Base-by-base conservation (phyloP, 768 basidiomycete genomes). In the Tylopilus felleus region DNA sequence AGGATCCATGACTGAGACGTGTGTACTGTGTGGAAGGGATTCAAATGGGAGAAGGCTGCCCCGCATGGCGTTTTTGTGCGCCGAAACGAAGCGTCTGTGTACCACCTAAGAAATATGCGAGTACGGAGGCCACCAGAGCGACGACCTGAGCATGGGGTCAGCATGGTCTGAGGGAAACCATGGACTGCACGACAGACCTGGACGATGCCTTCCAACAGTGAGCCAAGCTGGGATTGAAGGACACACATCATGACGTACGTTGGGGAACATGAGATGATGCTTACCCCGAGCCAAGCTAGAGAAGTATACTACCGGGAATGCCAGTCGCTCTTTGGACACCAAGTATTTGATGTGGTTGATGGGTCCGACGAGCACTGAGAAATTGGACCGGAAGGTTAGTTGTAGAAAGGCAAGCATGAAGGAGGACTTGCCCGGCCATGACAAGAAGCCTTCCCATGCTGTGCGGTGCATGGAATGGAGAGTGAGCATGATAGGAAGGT, bases 81-180 rank as follows among this genome's bases (percentile, higher is more conserved):
- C 92, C 93, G 63, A 93, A 79, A 21, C 87, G 82, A 21, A 93
- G 75, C 1, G 91, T 93, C 61, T 87, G 85, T 27, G 79, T 80
- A 27, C 88, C 96, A 10, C 91, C 94, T n/a, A 96, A 97, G 73
- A 99, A 98, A 74, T 98, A 98, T 0, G 94, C 94, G 17, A 93
- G 77, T 8, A 98, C 80, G 66, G 98, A 99, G 14, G 88, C 80
- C 14, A 97, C 76, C 17, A 98, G 82, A 2, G 95, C 85, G 41
- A 90, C 74, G 38, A 97, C 83, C 82, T 91, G 64, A 7, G 21
- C 2, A n/a, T 3, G 13, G 13, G 4, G 5, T 60, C 29, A 55
- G 39, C n/a, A 10, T 13, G 38, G 12, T n/a, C 14, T 8, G 8
- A 45, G 27, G 16, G 12, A 14, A 39, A 12, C 5, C 28, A 31